These are phyloP conservation scores for Fusarium annulatum DNA, from an alignment of 2,329 filamentous ascomycete species.

Conservation along the genomic window DNA sequence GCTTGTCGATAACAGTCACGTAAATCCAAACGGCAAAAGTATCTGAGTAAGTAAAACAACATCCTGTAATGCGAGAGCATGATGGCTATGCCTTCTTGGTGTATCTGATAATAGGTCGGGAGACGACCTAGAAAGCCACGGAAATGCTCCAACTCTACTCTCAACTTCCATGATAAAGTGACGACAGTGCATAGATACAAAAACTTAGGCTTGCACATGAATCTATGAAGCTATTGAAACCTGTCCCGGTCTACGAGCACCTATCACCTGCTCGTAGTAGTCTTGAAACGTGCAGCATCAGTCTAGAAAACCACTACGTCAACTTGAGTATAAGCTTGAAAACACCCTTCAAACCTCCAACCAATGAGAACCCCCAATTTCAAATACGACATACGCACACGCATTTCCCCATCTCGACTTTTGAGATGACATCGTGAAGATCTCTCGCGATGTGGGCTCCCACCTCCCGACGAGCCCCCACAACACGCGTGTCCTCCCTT, in stretches of 20 bases:
- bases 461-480: background rate
- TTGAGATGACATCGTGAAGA: background rate
- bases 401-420: background rate
- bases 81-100: background rate
- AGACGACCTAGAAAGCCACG: too few species aligned
- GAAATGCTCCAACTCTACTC: background rate
- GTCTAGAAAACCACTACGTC: background rate
- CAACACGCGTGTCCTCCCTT: background rate
- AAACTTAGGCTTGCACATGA: too few species aligned
- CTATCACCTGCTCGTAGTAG: background rate
- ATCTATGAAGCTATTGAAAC: background rate
- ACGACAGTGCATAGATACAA: too few species aligned
- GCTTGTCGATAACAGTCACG: background rate
- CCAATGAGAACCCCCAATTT: constrained; percentile 1
- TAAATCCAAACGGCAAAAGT: background rate
- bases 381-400: background rate
- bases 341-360: too few species aligned
- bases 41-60: background rate
- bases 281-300: background rate
- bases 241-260: background rate
- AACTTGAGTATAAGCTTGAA: background rate
- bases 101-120: background rate
- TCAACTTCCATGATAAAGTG: background rate
- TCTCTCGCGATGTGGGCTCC: constrained; percentile 24
- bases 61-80: background rate